Conservation (phyloP, 1,284 basidiomycete genomes). For the Waitea zeae region DNA sequence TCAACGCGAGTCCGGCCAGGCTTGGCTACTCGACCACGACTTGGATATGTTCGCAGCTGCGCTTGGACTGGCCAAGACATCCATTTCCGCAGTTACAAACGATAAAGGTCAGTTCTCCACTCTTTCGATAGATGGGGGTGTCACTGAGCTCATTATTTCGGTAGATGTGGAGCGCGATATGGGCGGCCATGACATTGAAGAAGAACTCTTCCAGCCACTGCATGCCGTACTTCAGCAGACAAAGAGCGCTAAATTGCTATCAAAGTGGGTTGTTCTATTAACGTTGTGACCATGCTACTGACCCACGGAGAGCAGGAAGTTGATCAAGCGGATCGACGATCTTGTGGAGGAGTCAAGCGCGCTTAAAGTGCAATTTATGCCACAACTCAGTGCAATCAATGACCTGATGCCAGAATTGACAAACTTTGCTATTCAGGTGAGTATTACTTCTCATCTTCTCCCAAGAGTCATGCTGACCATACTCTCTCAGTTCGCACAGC, state of each 20-base stretch:
- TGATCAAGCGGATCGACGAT: conserved; percentile 72
- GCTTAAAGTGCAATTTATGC: conserved; percentile 50
- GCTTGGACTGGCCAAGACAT: conserved; percentile 74
- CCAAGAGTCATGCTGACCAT: not conserved
- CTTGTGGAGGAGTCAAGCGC: conserved; percentile 55
- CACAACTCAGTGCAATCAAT: conserved; percentile 55
- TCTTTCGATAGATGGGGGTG: conserved; percentile 1
- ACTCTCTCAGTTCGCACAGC: conserved; percentile 57
- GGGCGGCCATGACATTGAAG: conserved; percentile 55
- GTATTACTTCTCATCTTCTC: conserved; percentile 10
- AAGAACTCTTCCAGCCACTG: conserved; percentile 64
- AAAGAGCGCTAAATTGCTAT: conserved; percentile 63
- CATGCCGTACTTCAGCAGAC: conserved; percentile 69
- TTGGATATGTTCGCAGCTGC: conserved; percentile 86
- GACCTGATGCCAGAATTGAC: conserved; percentile 66
- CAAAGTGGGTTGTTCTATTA: conserved; percentile 36
- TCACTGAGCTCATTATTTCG: no score
- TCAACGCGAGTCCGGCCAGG: conserved; percentile 77
- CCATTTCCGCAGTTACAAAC: conserved; percentile 50
- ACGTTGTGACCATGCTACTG: no score
- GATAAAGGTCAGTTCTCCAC: conserved; percentile 46
- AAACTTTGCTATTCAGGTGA: conserved; percentile 77
- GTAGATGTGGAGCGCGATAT: conserved; percentile 58
- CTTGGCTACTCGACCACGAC: conserved; percentile 71
- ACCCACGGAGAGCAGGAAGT: no score